These are phyloP conservation scores for Combretum micranthum DNA, from an alignment of 345 rosid genomes.

Conservation along the genomic window DNA sequence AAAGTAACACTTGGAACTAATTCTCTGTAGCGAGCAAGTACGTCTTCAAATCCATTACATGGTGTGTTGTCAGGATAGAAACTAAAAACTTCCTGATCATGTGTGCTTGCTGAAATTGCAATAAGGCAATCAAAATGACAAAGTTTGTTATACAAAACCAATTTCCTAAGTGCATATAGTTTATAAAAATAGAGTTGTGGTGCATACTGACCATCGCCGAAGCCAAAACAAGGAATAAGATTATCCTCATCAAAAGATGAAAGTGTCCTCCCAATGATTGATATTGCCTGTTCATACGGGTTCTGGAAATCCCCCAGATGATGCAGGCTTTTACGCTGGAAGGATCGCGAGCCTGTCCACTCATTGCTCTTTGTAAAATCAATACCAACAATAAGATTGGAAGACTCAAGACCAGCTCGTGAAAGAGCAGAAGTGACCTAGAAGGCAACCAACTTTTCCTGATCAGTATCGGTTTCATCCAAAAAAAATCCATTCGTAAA, in stretches of 20 bases:
- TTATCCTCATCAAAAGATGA: constrained; percentile 48
- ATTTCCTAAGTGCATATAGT: too few species aligned
- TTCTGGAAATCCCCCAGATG: constrained; percentile 29
- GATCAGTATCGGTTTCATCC: background rate
- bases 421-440: constrained; percentile 66
- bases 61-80: constrained; percentile 33
- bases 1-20: constrained; percentile 34
- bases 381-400: constrained; percentile 64
- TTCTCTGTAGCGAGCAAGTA: constrained; percentile 38
- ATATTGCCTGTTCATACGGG: constrained; percentile 48
- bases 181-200: background rate
- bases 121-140: background rate
- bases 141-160: background rate
- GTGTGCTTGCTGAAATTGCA: constrained; percentile 37
- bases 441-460: background rate
- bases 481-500: background rate
- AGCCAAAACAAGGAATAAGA: constrained; percentile 45
- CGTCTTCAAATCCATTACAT: constrained; percentile 45
- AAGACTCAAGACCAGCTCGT: constrained; percentile 70
- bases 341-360: constrained; percentile 59
- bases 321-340: constrained; percentile 31
- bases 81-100: constrained; percentile 43
- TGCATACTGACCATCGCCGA: constrained; percentile 39
- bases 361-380: constrained; percentile 76
- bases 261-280: constrained; percentile 45